Base-by-base conservation (phyloP, 768 basidiomycete species). In the Leccinum disarticulatum region DNA sequence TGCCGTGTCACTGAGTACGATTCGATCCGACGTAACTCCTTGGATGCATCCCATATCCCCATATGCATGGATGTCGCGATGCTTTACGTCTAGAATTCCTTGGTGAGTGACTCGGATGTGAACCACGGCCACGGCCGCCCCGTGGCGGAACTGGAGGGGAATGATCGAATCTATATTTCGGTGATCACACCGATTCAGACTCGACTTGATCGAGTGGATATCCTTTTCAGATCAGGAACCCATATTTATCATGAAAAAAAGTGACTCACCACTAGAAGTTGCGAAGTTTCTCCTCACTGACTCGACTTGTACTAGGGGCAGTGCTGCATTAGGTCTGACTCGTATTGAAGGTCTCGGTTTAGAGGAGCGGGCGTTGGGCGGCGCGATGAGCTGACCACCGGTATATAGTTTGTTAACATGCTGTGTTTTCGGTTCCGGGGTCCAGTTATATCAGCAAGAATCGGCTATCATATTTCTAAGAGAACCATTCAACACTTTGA, bases 361-460 rank as follows among this genome's bases (percentile, higher is more conserved):
- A 48, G 14, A 48, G 25, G 27, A 50, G 6, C 25, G 47, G 47
- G 25, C 7, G 13, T 27, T 25, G 27, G 15, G 48, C 27, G 35
- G 15, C 15, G 22, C 33, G 33, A 46, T 22, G 25, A 56, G 35
- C 5, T 43, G 36, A n/a, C 27, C 49, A 28, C 28, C 28, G 22
- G 46, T 25, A n/a, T 50, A 17, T 25, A 14, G 15, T 4, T 46
- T 19, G 46, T 19, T 22, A 9, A 10, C 25, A 6, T 5, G 56
- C 22, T 25, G 36, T 25, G 6, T 19, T 46, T 46, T 57, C 56
- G 64, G 60, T 55, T 56, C 64, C 64, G 64, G 56, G 52, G 50
- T 56, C 54, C 46, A 33, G 43, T 61, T 54, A 56, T 30, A 52
- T 30, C 38, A 27, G 48, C 27, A 9, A 9, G 27, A 17, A 27